Evolutionary conservation across 2,329 filamentous ascomycete species (phyloP).

Genomic region (Fusarium chuoi): DNA sequence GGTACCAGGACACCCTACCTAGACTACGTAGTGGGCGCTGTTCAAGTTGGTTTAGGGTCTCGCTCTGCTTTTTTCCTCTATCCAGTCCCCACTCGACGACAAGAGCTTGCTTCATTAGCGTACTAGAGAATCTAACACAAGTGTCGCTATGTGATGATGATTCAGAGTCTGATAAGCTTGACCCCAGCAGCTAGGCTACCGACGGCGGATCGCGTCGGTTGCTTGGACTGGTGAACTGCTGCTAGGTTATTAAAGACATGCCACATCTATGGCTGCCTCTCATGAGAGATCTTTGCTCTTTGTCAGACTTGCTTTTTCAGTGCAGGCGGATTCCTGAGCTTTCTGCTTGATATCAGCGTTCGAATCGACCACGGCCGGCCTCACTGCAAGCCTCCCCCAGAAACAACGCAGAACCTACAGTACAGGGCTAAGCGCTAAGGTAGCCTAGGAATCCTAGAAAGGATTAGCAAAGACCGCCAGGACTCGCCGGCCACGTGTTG

Average conservation of each 20-base stretch:
- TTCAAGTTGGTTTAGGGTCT: not conserved
- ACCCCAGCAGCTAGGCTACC: not conserved
- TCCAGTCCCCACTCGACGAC: not conserved
- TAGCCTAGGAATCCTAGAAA: slow-evolving; percentile 7
- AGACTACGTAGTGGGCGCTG: not conserved
- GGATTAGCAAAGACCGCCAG: slow-evolving; percentile 24
- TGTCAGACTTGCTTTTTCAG: slow-evolving; percentile 15
- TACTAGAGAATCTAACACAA: slow-evolving; percentile 6
- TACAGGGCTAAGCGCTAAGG: slow-evolving; percentile 25
- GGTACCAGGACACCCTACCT: not conserved
- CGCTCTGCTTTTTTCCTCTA: not conserved
- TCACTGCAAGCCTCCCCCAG: not conserved
- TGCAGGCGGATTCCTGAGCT: slow-evolving; percentile 3
- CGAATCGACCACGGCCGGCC: not conserved
- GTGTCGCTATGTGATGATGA: slow-evolving; percentile 26
- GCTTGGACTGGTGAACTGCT: not conserved
- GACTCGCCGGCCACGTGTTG: slow-evolving; percentile 41
- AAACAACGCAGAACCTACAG: slow-evolving; percentile 18
- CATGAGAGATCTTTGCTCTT: not conserved
- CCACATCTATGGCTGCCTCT: not conserved
- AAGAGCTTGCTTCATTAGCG: slow-evolving; percentile 27
- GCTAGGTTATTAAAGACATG: not conserved
- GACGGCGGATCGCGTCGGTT: not conserved
- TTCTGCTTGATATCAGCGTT: not conserved
- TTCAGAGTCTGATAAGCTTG: slow-evolving; percentile 10